These are phyloP conservation scores for Claviceps paspali DNA, from an alignment of 2,329 filamentous ascomycete species.

Conservation along the genomic window DNA sequence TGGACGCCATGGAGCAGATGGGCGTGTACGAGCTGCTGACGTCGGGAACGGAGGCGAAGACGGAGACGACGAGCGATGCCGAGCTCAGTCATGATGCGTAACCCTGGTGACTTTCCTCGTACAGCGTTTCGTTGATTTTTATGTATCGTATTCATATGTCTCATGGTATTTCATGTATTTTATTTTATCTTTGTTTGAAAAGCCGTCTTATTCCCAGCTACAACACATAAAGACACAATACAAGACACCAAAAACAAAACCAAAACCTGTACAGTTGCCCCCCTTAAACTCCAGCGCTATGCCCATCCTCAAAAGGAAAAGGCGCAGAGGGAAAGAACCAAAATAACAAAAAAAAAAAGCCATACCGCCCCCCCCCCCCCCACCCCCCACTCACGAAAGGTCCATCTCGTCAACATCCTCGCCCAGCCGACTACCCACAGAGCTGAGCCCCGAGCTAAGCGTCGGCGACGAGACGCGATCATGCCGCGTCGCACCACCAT, in stretches of 20 bases:
- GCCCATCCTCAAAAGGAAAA: background rate
- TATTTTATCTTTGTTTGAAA: too few species aligned
- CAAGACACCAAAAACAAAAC: too few species aligned
- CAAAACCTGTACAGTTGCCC: too few species aligned
- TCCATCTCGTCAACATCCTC: conserved; percentile 35
- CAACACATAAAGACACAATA: too few species aligned
- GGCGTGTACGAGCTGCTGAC: conserved; percentile 23
- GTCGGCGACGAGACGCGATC: conserved; percentile 23
- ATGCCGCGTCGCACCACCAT: conserved; percentile 3
- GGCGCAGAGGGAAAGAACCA: too few species aligned
- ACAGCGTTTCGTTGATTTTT: too few species aligned
- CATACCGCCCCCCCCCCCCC: background rate
- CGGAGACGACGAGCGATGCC: background rate
- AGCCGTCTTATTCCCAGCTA: too few species aligned
- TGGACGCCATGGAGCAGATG: conserved; percentile 23
- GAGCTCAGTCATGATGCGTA: too few species aligned
- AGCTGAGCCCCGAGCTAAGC: conserved; percentile 41
- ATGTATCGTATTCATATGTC: too few species aligned
- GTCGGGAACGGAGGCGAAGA: background rate
- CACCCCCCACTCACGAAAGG: conserved; percentile 17
- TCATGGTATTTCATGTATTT: too few species aligned
- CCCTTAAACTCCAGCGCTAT: background rate
- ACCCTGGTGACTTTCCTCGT: too few species aligned
- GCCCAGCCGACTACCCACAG: conserved; percentile 23
- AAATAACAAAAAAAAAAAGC: background rate